A percentile compares a stretch with the other conserved stretches of the same genome.
These are phyloP conservation scores for Linderina pennispora DNA, from an alignment of 192 early-diverging fungal genomes.

Conservation along the genomic window DNA sequence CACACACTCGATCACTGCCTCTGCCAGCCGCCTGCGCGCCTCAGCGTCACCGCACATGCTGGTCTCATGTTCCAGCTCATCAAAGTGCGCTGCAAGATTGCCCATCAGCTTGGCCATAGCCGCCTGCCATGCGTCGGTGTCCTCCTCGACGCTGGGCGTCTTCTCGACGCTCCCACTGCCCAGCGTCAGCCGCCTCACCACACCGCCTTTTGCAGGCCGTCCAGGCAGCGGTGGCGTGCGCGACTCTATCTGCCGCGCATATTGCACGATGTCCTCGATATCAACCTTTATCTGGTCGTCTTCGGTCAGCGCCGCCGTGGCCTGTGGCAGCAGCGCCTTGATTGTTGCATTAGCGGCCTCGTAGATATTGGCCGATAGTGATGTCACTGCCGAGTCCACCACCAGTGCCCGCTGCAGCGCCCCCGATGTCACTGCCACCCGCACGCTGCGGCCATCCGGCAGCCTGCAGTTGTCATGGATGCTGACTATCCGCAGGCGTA, in stretches of 20 bases:
- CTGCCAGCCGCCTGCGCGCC: constrained; percentile 15
- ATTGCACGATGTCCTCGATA: constrained; percentile 33
- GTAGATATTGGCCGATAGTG: constrained; percentile 22
- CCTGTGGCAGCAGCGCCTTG: constrained; percentile 18
- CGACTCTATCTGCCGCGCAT: constrained; percentile 22
- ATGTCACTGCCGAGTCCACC: constrained; percentile 39
- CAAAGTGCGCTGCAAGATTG: constrained; percentile 8
- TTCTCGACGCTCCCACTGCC: background rate
- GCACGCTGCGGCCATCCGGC: constrained; percentile 14
- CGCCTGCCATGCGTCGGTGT: constrained; percentile 24
- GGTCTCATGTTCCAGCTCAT: constrained; percentile 25
- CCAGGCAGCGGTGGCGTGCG: too few relatives aligned
- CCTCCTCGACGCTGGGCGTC: constrained; percentile 3
- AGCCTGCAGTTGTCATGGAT: constrained; percentile 4
- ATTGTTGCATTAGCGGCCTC: constrained; percentile 17
- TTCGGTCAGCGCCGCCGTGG: constrained; percentile 13
- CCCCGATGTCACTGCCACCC: constrained; percentile 16
- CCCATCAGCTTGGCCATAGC: constrained; percentile 17
- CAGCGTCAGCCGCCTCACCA: background rate
- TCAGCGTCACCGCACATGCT: constrained; percentile 40
- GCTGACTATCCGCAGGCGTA: constrained; percentile 10
- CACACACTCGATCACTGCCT: constrained; percentile 24
- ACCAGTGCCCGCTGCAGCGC: constrained; percentile 27
- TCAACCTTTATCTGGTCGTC: constrained; percentile 19
- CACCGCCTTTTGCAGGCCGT: background rate